Conservation (phyloP, 169 alveolate genomes). For the Babesia microti region DNA sequence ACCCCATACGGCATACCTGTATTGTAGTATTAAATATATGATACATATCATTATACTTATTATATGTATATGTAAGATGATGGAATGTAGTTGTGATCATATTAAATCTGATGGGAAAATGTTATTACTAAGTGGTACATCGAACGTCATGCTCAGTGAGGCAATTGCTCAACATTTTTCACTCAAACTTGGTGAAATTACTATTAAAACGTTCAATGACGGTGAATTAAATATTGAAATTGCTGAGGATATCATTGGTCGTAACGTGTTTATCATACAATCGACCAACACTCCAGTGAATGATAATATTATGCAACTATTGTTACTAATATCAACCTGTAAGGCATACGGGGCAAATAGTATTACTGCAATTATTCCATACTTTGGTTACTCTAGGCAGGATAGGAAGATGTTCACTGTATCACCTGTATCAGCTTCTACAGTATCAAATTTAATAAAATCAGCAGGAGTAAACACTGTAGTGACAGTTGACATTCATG, state of each 20-base stretch:
- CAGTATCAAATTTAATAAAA: slow-evolving; percentile 84
- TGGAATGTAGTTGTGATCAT: too few relatives aligned
- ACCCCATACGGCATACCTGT: too few relatives aligned
- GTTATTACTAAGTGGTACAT: too few relatives aligned
- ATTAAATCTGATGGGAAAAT: too few relatives aligned
- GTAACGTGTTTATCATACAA: slow-evolving; percentile 83
- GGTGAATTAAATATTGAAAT: slow-evolving; percentile 85
- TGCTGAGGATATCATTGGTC: slow-evolving; percentile 78
- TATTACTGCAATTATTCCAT: slow-evolving; percentile 92
- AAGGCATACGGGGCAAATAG: slow-evolving; percentile 89
- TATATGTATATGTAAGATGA: too few relatives aligned
- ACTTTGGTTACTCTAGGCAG: slow-evolving; percentile 91
- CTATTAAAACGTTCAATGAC: slow-evolving; percentile 79
- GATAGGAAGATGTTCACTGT: slow-evolving; percentile 75
- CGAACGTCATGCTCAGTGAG: too few relatives aligned
- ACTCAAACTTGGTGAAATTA: slow-evolving; percentile 62
- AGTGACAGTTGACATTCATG: slow-evolving; percentile 87
- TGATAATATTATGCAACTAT: slow-evolving; percentile 86
- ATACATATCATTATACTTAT: too few relatives aligned
- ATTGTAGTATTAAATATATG: too few relatives aligned
- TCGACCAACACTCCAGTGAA: slow-evolving; percentile 94
- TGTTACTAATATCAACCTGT: slow-evolving; percentile 86
- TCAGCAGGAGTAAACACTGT: slow-evolving; percentile 91
- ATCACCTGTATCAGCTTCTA: slow-evolving; percentile 87
- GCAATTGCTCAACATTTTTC: too few relatives aligned